phyloP scores from a whole-genome alignment of 805 yeast species.

The Kuraishia floccosa region DNA sequence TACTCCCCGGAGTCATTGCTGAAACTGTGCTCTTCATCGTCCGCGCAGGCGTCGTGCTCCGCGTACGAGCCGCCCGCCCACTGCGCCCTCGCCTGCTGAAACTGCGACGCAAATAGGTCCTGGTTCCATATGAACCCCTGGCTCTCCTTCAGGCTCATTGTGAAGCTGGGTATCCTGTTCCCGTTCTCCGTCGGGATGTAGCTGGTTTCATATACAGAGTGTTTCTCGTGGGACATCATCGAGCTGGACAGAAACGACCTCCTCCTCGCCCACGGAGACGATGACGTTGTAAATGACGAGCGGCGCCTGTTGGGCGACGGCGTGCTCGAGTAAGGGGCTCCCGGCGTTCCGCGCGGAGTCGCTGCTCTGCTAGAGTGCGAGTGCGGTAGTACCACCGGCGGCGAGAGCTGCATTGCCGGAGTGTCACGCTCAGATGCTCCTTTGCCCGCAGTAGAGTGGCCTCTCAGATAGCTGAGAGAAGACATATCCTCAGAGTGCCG shows the following conservation, averaged over 20 bases:
- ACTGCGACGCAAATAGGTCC: conserved; percentile 62
- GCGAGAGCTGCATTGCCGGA: too few species aligned
- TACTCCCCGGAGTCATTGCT: neutral
- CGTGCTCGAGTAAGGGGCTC: too few species aligned
- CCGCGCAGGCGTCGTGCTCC: neutral
- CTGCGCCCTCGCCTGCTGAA: conserved; percentile 41
- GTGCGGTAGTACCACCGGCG: too few species aligned
- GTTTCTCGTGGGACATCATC: conserved; percentile 46
- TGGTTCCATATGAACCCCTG: conserved; percentile 76
- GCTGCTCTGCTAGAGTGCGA: too few species aligned
- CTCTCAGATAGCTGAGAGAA: too few species aligned
- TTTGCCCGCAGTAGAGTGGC: too few species aligned
- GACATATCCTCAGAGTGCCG: too few species aligned
- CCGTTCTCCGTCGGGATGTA: conserved; percentile 1
- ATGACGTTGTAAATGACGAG: conserved; percentile 21
- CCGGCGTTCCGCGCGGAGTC: too few species aligned
- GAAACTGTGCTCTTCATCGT: neutral
- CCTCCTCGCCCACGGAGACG: conserved; percentile 44
- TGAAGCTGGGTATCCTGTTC: conserved; percentile 19
- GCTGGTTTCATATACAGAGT: conserved; percentile 34
- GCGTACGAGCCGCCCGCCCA: neutral
- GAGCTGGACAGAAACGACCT: conserved; percentile 43
- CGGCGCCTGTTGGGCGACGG: conserved; percentile 5
- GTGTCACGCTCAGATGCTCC: too few species aligned
- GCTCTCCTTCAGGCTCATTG: conserved; percentile 42